Percentiles rank a stretch among this genome's conserved stretches.
Evolutionary conservation across 306 rosid genomes (phyloP).

Genomic region (Hippophae gyantsensis): DNA sequence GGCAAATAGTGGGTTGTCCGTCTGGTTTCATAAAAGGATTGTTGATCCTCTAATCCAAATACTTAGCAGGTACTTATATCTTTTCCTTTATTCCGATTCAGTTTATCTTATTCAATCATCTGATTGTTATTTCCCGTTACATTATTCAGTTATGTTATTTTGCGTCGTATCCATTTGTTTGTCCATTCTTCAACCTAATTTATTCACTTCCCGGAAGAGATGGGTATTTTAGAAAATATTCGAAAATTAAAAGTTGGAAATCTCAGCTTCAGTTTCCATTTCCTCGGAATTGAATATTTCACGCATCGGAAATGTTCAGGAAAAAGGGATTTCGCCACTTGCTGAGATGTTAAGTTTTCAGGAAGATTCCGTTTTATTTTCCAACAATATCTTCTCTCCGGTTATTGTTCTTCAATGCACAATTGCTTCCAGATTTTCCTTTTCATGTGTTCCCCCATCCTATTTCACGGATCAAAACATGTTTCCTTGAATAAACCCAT

Average conservation of each 20-base stretch:
- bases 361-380: background rate
- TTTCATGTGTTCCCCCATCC: too few species aligned
- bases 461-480: too few species aligned
- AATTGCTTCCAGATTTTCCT: too few species aligned
- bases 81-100: slow-evolving; percentile 3
- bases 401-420: too few species aligned
- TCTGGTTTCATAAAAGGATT: slow-evolving; percentile 59
- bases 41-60: slow-evolving; percentile 60
- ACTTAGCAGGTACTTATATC: slow-evolving; percentile 46
- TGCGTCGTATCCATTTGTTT: background rate
- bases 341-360: background rate
- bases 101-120: background rate
- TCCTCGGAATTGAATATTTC: background rate
- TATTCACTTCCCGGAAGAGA: background rate
- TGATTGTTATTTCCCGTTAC: background rate
- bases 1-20: slow-evolving; percentile 18
- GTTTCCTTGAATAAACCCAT: too few species aligned
- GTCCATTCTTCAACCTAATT: slow-evolving; percentile 4
- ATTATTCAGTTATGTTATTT: background rate
- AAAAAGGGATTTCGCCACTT: background rate
- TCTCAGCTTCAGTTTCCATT: background rate
- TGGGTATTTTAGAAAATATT: background rate
- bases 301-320: background rate
- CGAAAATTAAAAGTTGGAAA: background rate
- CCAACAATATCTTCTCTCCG: too few species aligned